Percentiles rank a stretch among this genome's conserved stretches.
Conservation (phyloP, 306 rosid genomes). For the Lithocarpus polystachyus region DNA sequence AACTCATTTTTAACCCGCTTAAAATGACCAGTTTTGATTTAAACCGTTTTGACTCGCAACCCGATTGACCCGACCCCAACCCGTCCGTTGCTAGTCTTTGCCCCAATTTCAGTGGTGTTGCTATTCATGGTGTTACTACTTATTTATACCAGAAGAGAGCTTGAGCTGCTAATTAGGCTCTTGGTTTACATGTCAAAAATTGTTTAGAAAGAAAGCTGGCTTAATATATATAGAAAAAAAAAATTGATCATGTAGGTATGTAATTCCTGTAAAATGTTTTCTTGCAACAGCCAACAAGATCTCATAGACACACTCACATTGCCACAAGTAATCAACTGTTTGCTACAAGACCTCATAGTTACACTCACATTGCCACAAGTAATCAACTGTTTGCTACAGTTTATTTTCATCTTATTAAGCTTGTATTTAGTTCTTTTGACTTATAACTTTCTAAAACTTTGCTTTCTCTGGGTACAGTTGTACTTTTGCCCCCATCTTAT, state of each 20-base stretch:
- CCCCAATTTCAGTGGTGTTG: too few species aligned
- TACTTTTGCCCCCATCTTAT: too few species aligned
- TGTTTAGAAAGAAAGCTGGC: not conserved
- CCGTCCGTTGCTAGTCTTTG: too few species aligned
- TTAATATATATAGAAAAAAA: too few species aligned
- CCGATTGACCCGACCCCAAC: too few species aligned
- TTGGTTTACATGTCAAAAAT: not conserved
- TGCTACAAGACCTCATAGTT: not conserved
- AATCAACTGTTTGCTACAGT: not conserved
- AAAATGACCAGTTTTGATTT: too few species aligned
- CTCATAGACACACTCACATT: not conserved
- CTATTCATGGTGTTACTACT: too few species aligned
- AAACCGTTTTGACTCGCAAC: fast-evolving
- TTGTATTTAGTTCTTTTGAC: too few species aligned
- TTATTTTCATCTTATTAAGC: too few species aligned
- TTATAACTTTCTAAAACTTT: too few species aligned
- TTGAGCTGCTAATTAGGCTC: not conserved
- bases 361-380: not conserved
- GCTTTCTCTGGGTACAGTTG: too few species aligned
- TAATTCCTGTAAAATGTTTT: not conserved
- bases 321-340: not conserved
- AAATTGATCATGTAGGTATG: not conserved
- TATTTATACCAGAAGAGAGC: not conserved
- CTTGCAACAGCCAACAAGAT: not conserved
- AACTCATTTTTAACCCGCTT: too few species aligned